Percentiles rank a stretch among this genome's conserved stretches.
Conservation (phyloP, 805 yeast species). For the Tetrapisispora namnaoensis region DNA sequence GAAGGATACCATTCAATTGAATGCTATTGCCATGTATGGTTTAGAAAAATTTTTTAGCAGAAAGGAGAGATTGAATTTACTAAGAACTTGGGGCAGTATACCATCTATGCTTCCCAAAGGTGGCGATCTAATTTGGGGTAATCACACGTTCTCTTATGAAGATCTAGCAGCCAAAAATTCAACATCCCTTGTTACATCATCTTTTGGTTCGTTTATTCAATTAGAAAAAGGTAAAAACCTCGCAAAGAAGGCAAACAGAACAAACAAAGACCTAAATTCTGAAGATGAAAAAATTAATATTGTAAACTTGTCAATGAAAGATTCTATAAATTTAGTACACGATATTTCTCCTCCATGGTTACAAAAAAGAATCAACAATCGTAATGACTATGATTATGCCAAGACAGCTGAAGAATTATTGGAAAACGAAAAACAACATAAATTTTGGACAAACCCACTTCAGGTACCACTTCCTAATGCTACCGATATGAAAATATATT, state of each 20-base stretch:
- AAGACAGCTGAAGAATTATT: conserved; percentile 46
- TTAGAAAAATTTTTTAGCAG: conserved; percentile 88
- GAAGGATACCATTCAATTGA: conserved; percentile 93
- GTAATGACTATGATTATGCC: conserved; percentile 76
- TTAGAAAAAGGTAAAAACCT: conserved; percentile 29
- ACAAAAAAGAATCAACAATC: conserved; percentile 47
- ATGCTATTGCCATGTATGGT: conserved; percentile 87
- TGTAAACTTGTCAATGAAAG: conserved; percentile 52
- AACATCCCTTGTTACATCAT: conserved; percentile 26
- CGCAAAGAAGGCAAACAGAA: conserved; percentile 25
- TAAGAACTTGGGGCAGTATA: conserved; percentile 81
- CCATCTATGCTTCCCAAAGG: conserved; percentile 97
- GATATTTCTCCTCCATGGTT: conserved; percentile 73
- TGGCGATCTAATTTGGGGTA: conserved; percentile 86
- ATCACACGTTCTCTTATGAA: conserved; percentile 66
- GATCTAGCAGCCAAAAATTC: conserved; percentile 21
- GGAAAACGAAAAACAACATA: conserved; percentile 57
- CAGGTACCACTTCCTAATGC: conserved; percentile 90
- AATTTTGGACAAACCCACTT: conserved; percentile 89
- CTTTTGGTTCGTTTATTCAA: conserved; percentile 64
- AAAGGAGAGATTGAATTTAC: conserved; percentile 76
- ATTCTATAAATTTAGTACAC: conserved; percentile 56
- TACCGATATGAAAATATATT: conserved; percentile 79
- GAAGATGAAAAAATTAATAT: neutral
- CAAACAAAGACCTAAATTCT: neutral